These are phyloP conservation scores for Cucurbita ficifolia DNA, from an alignment of 306 rosid species.

Conservation along the genomic window DNA sequence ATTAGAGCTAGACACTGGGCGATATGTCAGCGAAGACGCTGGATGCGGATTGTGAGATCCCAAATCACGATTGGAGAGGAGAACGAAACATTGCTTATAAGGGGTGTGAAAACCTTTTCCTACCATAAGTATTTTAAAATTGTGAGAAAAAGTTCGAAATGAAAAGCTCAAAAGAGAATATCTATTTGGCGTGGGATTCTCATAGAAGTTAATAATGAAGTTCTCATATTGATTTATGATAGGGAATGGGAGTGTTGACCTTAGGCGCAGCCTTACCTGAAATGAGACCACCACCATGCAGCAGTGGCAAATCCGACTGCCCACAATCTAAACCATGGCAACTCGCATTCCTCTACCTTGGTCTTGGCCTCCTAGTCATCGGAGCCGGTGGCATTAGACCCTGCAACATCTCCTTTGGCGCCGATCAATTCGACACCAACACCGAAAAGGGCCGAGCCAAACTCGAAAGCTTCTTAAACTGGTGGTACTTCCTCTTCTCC, in stretches of 20 bases:
- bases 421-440: slow-evolving; percentile 41
- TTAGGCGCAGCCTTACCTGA: slow-evolving; percentile 29
- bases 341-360: slow-evolving; percentile 22
- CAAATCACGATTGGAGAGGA: too few species aligned
- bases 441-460: slow-evolving; percentile 35
- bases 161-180: too few species aligned
- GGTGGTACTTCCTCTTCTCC: slow-evolving; percentile 51
- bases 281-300: slow-evolving; percentile 32
- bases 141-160: too few species aligned
- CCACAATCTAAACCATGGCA: slow-evolving; percentile 18
- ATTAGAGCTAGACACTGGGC: too few species aligned
- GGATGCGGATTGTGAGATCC: too few species aligned
- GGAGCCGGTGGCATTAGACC: slow-evolving; percentile 54
- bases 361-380: slow-evolving; percentile 26
- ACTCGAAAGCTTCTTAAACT: slow-evolving; percentile 48
- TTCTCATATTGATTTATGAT: not conserved
- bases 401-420: slow-evolving; percentile 67
- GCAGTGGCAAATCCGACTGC: slow-evolving; percentile 11
- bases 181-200: too few species aligned
- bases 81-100: too few species aligned
- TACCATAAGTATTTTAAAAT: too few species aligned
- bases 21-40: too few species aligned
- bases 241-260: slow-evolving; percentile 40
- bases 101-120: too few species aligned
- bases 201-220: too few species aligned